These are phyloP conservation scores for Thermochaetoides thermophila DNA, from an alignment of 495 filamentous ascomycete species.

Conservation along the genomic window DNA sequence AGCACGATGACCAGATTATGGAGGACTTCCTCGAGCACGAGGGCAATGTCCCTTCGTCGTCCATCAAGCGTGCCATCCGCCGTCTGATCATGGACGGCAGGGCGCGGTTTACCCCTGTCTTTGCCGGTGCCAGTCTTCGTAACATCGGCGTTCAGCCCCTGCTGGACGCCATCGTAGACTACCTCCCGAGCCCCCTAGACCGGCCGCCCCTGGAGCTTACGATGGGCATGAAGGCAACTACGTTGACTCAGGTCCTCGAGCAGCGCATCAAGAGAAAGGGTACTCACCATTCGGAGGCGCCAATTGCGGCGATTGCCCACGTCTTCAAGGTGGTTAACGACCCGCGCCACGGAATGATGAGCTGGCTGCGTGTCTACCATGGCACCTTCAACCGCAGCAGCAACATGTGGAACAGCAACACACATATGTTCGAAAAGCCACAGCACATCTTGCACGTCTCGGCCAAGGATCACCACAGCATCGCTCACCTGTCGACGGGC, in stretches of 20 bases:
- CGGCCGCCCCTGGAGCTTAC: conserved; percentile 64
- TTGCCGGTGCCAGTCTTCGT: conserved; percentile 81
- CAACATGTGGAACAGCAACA: conserved; percentile 74
- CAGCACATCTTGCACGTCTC: conserved; percentile 83
- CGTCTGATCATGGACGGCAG: conserved; percentile 49
- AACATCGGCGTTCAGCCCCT: conserved; percentile 93
- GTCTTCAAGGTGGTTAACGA: conserved; percentile 98
- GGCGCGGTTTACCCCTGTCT: conserved; percentile 63
- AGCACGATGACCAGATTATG: conserved; percentile 74
- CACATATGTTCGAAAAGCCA: conserved; percentile 67
- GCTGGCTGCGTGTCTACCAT: conserved; percentile 86
- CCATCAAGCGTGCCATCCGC: conserved; percentile 61
- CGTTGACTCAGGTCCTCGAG: conserved; percentile 37
- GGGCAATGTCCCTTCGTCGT: conserved; percentile 51
- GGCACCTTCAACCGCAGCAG: conserved; percentile 61
- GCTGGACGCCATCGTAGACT: conserved; percentile 72
- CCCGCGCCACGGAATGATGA: conserved; percentile 67
- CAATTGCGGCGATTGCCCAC: conserved; percentile 60
- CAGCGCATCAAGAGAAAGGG: conserved; percentile 32
- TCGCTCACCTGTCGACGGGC: conserved; percentile 62
- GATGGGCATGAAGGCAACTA: conserved; percentile 38
- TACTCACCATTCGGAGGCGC: conserved; percentile 25
- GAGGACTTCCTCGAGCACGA: conserved; percentile 66
- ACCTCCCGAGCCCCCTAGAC: conserved; percentile 73
- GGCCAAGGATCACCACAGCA: conserved; percentile 73